These are phyloP conservation scores for Neurospora sp. DNA, from an alignment of 495 filamentous ascomycete genomes.

Conservation along the genomic window DNA sequence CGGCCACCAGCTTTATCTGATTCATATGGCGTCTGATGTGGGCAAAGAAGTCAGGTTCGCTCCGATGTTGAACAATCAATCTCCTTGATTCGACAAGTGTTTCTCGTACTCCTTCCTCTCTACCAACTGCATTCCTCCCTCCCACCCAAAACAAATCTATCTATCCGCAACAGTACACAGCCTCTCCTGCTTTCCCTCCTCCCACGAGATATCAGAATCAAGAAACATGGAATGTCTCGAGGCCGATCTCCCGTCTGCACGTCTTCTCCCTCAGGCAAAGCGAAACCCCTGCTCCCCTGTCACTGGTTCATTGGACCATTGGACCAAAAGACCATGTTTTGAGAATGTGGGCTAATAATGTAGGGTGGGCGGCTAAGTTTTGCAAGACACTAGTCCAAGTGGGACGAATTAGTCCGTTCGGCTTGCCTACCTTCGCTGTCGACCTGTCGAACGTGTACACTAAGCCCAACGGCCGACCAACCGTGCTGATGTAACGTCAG, in stretches of 20 bases:
- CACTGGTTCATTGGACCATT: not conserved
- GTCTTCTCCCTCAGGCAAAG: not conserved
- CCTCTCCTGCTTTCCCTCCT: not conserved
- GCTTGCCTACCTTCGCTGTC: not conserved
- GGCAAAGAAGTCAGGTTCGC: too few species aligned
- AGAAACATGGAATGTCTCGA: conserved; percentile 1
- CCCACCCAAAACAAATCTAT: not conserved
- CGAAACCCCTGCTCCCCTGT: not conserved
- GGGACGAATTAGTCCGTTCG: not conserved
- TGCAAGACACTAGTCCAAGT: not conserved
- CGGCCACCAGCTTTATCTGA: not conserved
- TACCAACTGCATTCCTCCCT: not conserved
- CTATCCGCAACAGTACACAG: not conserved
- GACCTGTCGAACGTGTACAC: not conserved
- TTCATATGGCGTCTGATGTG: too few species aligned
- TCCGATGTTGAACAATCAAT: not conserved
- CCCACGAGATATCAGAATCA: not conserved
- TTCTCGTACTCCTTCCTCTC: not conserved
- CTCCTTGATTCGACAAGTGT: not conserved
- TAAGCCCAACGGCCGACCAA: not conserved
- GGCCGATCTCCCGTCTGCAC: not conserved
- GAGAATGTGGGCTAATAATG: conserved; percentile 1
- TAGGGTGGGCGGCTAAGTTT: not conserved
- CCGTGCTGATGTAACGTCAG: not conserved
- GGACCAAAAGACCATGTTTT: not conserved